Evolutionary conservation across 129 eudicot species (phyloP), one percentile per base, ranked within the genome.

Genomic region (Smallanthus sonchifolius): DNA sequence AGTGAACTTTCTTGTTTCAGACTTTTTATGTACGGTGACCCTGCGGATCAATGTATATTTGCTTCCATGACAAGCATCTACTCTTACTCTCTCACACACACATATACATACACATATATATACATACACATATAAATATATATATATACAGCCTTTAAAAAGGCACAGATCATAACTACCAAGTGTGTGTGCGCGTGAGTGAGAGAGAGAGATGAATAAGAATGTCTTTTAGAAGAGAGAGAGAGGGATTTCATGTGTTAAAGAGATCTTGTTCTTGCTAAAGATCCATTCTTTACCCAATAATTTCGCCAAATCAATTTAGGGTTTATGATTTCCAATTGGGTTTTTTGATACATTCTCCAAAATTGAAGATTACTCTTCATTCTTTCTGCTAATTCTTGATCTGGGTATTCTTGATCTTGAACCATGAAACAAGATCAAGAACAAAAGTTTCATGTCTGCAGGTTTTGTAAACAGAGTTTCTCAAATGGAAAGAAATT

Each of bases 401-500:
- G 43, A 80, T 74, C 59, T 80, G 79, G 79, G 79, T 59, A 30
- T 60, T 64, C 48, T 65, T 43, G 66, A 76, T 82, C 75, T 71
- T 57, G 43, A 78, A 63, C 37, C 70, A 72, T 82, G 56, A 87
- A 83, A 59, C 59, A 79, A 72, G 81, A 52, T 78, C 85, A 86
- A 70, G 88, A 70, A 72, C 75, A 67, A 38, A 83, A 75, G 67
- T 71, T 37, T 19, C 59, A 74, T 47, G n/a, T 80, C 6, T 91
- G 97, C 81, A 86, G 73, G 65, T 82, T 82, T 52, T 91, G 97
- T 75, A 60, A 54, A 62, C 88, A 81, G 70, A 67, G 75, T 32
- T 91, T 85, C 79, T 40, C 36, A 0, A 91, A 52, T 77, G 97
- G 95, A n/a, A 88, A 77, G 78, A 83, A 90, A 49, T 57, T 91